Evolutionary conservation across 495 filamentous ascomycete genomes (phyloP), one percentile per base, ranked within the genome.

Genomic region (Massariosphaeria phaeospora): DNA sequence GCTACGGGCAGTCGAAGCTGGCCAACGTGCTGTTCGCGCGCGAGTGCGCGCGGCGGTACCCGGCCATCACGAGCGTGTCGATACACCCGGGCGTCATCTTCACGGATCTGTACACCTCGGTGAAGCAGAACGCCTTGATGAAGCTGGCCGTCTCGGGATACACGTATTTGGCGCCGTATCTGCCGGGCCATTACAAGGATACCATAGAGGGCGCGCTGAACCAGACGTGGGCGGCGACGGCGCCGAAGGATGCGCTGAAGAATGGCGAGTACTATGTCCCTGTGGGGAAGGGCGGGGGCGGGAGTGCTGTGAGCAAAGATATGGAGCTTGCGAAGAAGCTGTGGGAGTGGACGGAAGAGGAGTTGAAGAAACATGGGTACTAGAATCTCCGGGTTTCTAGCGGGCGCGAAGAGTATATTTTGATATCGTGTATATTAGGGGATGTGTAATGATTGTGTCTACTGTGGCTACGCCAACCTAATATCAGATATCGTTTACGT

Each of bases 211-310:
- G 81, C n/a, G 69, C 69, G 18, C 69, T 81, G 26, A 77, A 76
- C 50, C 74, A 76, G 8, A 68, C 84, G 67, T 84, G 69, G 63
- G 79, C 79, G 0, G 75, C 74, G 2, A 83, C 80, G 17, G 72
- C 66, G 54, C 71, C 73, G n/a, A 72, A 66, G 50, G 55, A 69
- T 3, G 62, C 67, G 10, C 52, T 73, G 20, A 67, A 75, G 26
- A 75, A 69, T 30, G 80, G 82, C 0, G 66, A 79, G 65, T 85
- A 80, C 58, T 78, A 84, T 47, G 81, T 77, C 48, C 75, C 82
- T 17, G 79, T 79, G 3, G 80, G 78, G n/a, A 75, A 76, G 11
- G 66, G 70, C 9, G 78, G 81, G 59, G 30, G 51, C 3, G 81
- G 80, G 20, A 83, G 69, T 36, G 65, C 67, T 21, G 24, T 79